Evolutionary conservation across 345 rosid species (phyloP), one percentile per base, ranked within the genome.

Genomic region (Lagerstroemia speciosa): DNA sequence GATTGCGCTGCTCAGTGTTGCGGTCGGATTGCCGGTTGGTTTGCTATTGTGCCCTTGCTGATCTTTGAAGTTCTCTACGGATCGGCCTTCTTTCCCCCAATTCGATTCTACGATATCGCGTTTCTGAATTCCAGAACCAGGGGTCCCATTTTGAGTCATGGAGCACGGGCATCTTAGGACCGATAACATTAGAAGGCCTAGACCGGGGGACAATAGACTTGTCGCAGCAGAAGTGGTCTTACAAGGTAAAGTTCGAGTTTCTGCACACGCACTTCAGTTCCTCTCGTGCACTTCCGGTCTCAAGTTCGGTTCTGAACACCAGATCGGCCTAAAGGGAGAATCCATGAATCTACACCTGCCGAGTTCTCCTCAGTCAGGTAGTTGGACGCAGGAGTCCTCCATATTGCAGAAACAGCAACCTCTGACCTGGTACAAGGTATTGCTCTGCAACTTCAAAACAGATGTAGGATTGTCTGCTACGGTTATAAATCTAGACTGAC

Each of bases 321-420:
- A 89, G 97, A 84, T 87, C 55, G 97, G 97, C 55, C 87, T 85
- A 45, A 82, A 75, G 72, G 98, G 98, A 67, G 97, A 93, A 77
- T 82, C 84, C 46, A 40, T 83, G 80, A 74, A 72, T 70, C 78
- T 86, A 55, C 73, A 73, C 73, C 83, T 91, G 64, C 73, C 83
- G 46, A 78, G 69, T 53, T 79, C 82, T n/a, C 75, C 70, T 38
- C 64, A 76, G 17, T 76, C 80, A 11, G 83, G 82, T 30, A 84
- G 84, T 36, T 93, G 98, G 97, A 71, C 38, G 58, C 76, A 67
- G 62, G 77, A 73, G 62, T 81, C 91, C 53, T 72, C 75, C 38
- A 76, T 79, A 66, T 65, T 69, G 15, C 71, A 62, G 72, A 78
- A 73, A 61, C 81, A 75, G 50, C 84, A 76, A 65, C 90, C 86